A percentile compares a stretch with the other conserved stretches of the same genome.
phyloP scores from a whole-genome alignment of 768 basidiomycete genomes.

The Rhodotorula taiwanensis region DNA sequence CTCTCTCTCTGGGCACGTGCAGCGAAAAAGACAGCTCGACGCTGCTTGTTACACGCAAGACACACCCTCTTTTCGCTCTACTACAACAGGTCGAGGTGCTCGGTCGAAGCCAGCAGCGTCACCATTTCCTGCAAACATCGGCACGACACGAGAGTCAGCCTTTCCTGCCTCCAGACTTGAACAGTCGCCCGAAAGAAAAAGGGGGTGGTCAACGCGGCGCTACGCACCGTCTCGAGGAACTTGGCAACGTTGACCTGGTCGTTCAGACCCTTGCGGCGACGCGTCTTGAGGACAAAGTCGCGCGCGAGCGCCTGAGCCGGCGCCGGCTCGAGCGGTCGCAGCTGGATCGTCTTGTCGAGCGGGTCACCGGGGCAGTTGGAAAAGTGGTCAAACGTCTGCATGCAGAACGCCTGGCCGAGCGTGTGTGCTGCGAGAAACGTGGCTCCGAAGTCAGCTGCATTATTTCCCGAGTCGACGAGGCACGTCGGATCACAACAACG shows the following conservation, averaged over 20 bases:
- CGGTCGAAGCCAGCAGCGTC: constrained; percentile 17
- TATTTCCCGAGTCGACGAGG: background rate
- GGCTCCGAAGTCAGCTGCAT: background rate
- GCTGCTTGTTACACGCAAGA: background rate
- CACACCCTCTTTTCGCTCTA: background rate
- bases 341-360: constrained; percentile 91
- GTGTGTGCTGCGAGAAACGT: constrained; percentile 75
- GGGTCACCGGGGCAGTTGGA: constrained; percentile 99
- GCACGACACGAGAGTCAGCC: no score
- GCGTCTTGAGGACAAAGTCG: constrained; percentile 92
- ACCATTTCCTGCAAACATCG: constrained; percentile 17
- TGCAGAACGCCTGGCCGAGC: constrained; percentile 97
- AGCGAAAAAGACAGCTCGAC: no score
- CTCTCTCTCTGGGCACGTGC: no score
- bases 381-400: constrained; percentile 98
- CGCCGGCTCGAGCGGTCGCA: constrained; percentile 91
- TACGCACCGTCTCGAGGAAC: constrained; percentile 19
- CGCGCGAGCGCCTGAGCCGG: constrained; percentile 90
- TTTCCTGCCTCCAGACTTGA: no score
- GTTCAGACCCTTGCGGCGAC: constrained; percentile 89
- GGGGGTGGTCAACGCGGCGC: background rate
- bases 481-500: background rate
- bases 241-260: constrained; percentile 55
- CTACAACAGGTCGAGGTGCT: constrained; percentile 25
- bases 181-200: background rate